Conservation (phyloP, 2,329 filamentous ascomycete species). For the Pseudogymnoascus sp. region DNA sequence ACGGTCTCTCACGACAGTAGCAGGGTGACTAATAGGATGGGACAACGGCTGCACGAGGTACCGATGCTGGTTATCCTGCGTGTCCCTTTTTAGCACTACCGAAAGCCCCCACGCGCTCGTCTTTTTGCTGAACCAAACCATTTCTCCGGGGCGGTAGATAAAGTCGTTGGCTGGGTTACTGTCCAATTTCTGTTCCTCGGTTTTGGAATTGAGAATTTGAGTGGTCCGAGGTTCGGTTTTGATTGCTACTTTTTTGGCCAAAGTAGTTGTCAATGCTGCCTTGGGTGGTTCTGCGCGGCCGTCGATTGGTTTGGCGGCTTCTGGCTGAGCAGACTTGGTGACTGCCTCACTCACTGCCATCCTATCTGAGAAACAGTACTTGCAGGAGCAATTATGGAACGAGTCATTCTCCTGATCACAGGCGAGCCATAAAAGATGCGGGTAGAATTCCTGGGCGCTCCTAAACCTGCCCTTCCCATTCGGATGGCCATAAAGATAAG, state of each 20-base stretch:
- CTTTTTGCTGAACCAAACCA: conserved; percentile 45
- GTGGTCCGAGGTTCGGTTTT: conserved; percentile 12
- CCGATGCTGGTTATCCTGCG: conserved; percentile 25
- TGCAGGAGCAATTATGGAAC: conserved; percentile 46
- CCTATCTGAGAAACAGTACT: conserved; percentile 45
- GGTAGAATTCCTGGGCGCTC: conserved; percentile 51
- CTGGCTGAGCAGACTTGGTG: neutral
- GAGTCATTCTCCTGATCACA: conserved; percentile 42
- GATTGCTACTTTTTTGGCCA: neutral
- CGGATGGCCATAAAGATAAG: conserved; percentile 52
- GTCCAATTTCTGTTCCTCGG: conserved; percentile 41
- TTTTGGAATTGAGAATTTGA: conserved; percentile 25
- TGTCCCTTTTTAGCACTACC: conserved; percentile 39
- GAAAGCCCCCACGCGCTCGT: conserved; percentile 45
- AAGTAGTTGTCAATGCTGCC: neutral
- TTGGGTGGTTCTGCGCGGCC: conserved; percentile 3
- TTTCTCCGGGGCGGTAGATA: conserved; percentile 44
- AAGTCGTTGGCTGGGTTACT: conserved; percentile 35
- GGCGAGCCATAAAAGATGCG: conserved; percentile 47
- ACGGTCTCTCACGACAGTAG: conserved; percentile 34
- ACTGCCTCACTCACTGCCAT: conserved; percentile 30
- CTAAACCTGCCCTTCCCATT: conserved; percentile 48
- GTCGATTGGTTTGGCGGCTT: neutral
- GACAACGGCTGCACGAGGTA: conserved; percentile 42
- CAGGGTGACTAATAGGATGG: conserved; percentile 33